Percentiles rank a stretch among this genome's conserved stretches.
Conservation (phyloP, 768 basidiomycete genomes). For the Lentinus brumalis region DNA sequence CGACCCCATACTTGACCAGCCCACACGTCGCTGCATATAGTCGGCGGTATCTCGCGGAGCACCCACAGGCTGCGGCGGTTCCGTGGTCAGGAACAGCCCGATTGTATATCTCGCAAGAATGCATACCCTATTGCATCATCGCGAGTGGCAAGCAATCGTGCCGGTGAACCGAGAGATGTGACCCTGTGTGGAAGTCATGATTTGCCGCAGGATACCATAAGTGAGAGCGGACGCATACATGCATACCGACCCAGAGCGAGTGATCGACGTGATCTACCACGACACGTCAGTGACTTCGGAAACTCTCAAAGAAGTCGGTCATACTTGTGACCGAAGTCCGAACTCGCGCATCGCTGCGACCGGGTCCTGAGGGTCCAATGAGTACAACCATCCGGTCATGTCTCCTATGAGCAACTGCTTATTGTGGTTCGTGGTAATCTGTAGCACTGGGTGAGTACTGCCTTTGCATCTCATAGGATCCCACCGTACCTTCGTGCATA, state of each 20-base stretch:
- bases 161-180: conserved; percentile 15
- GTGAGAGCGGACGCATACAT: neutral
- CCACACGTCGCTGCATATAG: conserved; percentile 13
- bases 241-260: neutral
- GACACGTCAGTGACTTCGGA: too few relatives aligned
- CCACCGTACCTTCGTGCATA: neutral
- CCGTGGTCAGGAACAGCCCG: neutral
- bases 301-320: neutral
- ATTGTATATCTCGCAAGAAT: neutral
- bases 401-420: conserved; percentile 7
- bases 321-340: conserved; percentile 8
- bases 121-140: conserved; percentile 7
- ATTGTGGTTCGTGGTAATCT: neutral
- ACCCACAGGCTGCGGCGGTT: neutral
- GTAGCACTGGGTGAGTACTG: neutral
- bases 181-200: neutral
- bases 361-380: neutral
- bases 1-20: conserved; percentile 6
- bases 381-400: conserved; percentile 12
- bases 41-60: conserved; percentile 12
- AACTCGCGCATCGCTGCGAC: neutral
- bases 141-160: conserved; percentile 2
- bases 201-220: too few relatives aligned
- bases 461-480: neutral
- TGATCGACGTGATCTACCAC: neutral